A percentile compares a stretch with the other conserved stretches of the same genome.
Conservation (phyloP, 2,329 filamentous ascomycete genomes). For the Fusarium cicatricum region DNA sequence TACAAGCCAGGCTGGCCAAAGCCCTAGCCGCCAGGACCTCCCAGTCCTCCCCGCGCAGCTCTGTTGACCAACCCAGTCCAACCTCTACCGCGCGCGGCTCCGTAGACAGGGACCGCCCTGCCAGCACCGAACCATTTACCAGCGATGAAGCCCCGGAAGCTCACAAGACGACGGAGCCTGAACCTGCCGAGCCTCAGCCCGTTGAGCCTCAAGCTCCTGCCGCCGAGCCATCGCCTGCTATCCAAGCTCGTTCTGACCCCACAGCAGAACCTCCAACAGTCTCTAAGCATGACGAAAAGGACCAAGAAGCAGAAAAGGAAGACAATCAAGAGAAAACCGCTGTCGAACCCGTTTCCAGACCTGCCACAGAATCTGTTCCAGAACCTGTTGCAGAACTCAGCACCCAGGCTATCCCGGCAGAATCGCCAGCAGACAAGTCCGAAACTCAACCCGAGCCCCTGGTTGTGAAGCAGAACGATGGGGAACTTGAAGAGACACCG, state of each 20-base stretch:
- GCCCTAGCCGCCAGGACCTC: constrained; percentile 78
- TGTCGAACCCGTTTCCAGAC: constrained; percentile 6
- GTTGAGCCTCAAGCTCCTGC: constrained; percentile 12
- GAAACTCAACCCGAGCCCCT: constrained; percentile 2
- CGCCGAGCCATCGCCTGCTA: constrained; percentile 4
- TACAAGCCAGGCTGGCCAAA: constrained; percentile 89
- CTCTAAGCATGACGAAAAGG: constrained; percentile 2
- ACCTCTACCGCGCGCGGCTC: constrained; percentile 43
- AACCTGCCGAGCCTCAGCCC: constrained; percentile 17
- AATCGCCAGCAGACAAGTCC: constrained; percentile 1
- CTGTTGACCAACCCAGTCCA: constrained; percentile 46
- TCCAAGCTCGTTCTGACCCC: not conserved
- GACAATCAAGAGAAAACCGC: constrained; percentile 10
- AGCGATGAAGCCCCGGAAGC: constrained; percentile 18
- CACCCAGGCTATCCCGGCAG: constrained; percentile 1
- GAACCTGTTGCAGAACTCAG: constrained; percentile 16
- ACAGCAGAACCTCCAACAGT: not conserved
- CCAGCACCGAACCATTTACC: constrained; percentile 24
- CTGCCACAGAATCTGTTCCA: too few species aligned
- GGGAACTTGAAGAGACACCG: constrained; percentile 4
- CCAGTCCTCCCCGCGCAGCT: constrained; percentile 48
- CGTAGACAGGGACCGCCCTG: constrained; percentile 37
- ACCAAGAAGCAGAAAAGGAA: constrained; percentile 2
- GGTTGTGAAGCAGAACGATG: not conserved
- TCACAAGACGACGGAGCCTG: constrained; percentile 14